phyloP scores from a whole-genome alignment of 1,139 yeast species.

The Protomyces inundatus region DNA sequence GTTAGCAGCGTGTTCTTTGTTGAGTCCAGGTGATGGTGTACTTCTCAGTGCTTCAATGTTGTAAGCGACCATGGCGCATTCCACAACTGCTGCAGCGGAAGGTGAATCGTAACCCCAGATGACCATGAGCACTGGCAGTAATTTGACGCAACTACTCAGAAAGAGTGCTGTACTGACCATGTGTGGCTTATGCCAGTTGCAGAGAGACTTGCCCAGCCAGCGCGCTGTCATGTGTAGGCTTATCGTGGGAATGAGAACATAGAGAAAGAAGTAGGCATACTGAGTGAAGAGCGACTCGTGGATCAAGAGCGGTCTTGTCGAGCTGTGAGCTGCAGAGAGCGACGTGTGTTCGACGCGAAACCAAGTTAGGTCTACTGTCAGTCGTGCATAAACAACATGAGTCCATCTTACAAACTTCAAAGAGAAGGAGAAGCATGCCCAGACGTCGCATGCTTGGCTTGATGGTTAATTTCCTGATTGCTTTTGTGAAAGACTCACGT shows the following conservation, averaged over 20 bases:
- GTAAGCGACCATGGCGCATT: conserved; percentile 57
- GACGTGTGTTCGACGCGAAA: conserved; percentile 70
- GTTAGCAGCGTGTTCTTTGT: neutral
- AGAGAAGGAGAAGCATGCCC: conserved; percentile 62
- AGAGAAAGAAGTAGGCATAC: conserved; percentile 60
- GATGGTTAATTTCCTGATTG: neutral
- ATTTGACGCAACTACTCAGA: conserved; percentile 51
- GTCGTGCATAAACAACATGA: neutral
- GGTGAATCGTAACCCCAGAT: conserved; percentile 94
- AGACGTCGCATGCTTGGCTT: conserved; percentile 38
- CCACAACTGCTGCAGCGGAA: conserved; percentile 57
- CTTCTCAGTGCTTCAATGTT: conserved; percentile 56
- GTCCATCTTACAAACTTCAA: conserved; percentile 52
- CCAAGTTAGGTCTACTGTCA: conserved; percentile 65
- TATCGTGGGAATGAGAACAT: conserved; percentile 57
- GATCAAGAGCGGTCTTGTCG: conserved; percentile 39
- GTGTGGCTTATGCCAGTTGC: conserved; percentile 39
- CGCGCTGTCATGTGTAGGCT: conserved; percentile 53
- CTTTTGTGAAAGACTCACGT: conserved; percentile 29
- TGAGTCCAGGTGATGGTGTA: neutral
- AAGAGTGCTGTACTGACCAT: conserved; percentile 61
- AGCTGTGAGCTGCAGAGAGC: conserved; percentile 7
- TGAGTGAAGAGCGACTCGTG: conserved; percentile 51
- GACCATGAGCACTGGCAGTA: conserved; percentile 87
- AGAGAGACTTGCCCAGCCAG: conserved; percentile 39